These are phyloP conservation scores for Diaporthe humulicola DNA, from an alignment of 2,329 filamentous ascomycete species.

Conservation along the genomic window DNA sequence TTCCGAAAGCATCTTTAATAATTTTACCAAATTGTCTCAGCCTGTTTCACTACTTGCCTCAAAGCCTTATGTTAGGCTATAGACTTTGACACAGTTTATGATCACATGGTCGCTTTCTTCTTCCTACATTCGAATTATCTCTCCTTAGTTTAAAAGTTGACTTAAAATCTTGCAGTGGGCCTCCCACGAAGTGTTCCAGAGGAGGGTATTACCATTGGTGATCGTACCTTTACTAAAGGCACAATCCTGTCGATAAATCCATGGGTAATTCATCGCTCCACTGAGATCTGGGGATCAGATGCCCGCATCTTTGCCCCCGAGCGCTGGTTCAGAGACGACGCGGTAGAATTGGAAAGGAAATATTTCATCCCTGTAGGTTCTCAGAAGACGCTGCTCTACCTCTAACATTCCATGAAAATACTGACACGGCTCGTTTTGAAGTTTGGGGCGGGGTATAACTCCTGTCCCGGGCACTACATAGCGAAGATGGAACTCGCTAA, in stretches of 20 bases:
- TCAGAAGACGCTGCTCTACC: background rate
- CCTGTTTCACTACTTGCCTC: background rate
- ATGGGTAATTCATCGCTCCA: conserved; percentile 47
- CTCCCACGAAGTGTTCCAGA: conserved; percentile 46
- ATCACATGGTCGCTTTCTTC: background rate
- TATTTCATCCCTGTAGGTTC: conserved; percentile 43
- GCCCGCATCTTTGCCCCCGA: conserved; percentile 43
- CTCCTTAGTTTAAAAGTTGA: background rate
- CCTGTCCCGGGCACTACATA: conserved; percentile 20
- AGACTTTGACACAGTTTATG: background rate
- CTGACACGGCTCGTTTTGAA: background rate
- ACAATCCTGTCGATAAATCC: conserved; percentile 45
- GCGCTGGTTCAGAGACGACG: conserved; percentile 42
- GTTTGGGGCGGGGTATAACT: conserved; percentile 27
- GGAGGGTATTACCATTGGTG: conserved; percentile 46
- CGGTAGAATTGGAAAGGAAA: conserved; percentile 40
- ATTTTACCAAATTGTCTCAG: background rate
- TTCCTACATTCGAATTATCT: background rate
- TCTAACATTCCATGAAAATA: background rate
- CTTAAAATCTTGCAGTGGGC: conserved; percentile 34
- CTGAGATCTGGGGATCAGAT: conserved; percentile 43
- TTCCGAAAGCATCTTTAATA: background rate
- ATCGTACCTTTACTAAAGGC: conserved; percentile 45
- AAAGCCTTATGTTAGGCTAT: background rate
- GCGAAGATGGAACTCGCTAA: conserved; percentile 26